Percentiles rank a stretch among this genome's conserved stretches.
These are phyloP conservation scores for Xylariaceae sp. DNA, from an alignment of 2,329 filamentous ascomycete genomes.

Conservation along the genomic window DNA sequence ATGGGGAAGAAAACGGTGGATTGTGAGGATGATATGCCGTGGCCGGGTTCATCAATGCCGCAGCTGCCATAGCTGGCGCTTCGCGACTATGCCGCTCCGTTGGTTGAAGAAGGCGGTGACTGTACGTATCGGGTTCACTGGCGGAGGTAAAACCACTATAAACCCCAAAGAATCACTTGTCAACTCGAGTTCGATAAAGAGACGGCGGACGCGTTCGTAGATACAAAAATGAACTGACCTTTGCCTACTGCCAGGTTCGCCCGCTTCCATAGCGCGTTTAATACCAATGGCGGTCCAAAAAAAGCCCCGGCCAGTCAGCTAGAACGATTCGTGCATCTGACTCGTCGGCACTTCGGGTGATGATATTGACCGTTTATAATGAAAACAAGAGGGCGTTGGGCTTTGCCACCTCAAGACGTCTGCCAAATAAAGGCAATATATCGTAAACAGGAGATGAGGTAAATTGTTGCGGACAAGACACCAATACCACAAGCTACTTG, in stretches of 20 bases:
- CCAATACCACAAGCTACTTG: conserved; percentile 11
- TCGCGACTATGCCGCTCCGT: conserved; percentile 31
- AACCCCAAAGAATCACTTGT: conserved; percentile 26
- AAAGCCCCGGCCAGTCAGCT: conserved; percentile 37
- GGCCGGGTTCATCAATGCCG: conserved; percentile 39
- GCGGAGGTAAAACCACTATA: conserved; percentile 37
- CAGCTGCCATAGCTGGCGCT: conserved; percentile 37
- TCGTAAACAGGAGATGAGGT: conserved; percentile 14
- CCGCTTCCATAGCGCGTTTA: conserved; percentile 42
- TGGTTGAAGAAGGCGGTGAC: conserved; percentile 30
- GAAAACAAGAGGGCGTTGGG: conserved; percentile 10
- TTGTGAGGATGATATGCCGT: conserved; percentile 37
- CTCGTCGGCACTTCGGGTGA: conserved; percentile 24
- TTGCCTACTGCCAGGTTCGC: conserved; percentile 42
- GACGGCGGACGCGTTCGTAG: conserved; percentile 21
- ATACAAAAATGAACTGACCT: conserved; percentile 36
- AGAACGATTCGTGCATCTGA: conserved; percentile 39
- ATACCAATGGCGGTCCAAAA: conserved; percentile 37
- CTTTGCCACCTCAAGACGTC: conserved; percentile 2
- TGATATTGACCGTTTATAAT: conserved; percentile 17
- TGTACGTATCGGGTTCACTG: conserved; percentile 35
- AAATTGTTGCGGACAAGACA: conserved; percentile 19
- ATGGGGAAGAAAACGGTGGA: conserved; percentile 29
- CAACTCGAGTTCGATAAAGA: conserved; percentile 26
- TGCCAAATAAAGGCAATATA: conserved; percentile 1